Base-by-base conservation (phyloP, 75 land plant species). In the Pinus albicaulis region DNA sequence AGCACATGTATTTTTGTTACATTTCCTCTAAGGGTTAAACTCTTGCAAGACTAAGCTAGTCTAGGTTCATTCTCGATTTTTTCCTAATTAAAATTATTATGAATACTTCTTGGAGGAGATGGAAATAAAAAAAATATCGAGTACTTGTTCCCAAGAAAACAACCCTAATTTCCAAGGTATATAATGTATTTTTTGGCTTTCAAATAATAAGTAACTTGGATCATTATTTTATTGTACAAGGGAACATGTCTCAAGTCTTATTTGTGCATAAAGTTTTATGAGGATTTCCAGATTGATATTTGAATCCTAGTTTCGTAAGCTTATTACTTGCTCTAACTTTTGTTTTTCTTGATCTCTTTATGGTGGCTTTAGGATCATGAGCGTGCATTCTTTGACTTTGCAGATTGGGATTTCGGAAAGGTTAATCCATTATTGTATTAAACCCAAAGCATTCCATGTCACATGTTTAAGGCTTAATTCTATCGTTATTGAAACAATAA, bases 351-450 rank as follows among this genome's bases (percentile, higher is more conserved):
- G 2, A 38, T 19, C 20, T 66, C 52, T 66, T 3, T 38, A 1
- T 38, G 70, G 0, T 66, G 70, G 22, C 52, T 64, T 26, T 83
- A 93, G 97, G 98, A 94, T 75, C 94, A 94, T 78, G 98, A 92
- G 78, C 91, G 87, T 76, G 95, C 98, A 28, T 94, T 84, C 76
- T 94, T 94, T 73, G 98, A 94, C 78, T 94, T 92, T 82, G 98
- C 98, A 71, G 95, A 94, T 87, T 94, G 98, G 98, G 98, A 91
- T 60, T 64, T 92, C 31, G 88, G 89, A 68, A 93, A 93, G 91
- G 93, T 90, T 75, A 68, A 64, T 12, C n/a, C 44, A 17, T 20
- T 0, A 31, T 66, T 38, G 15, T 0, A 26, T 17, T 6, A 31
- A 34, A 34, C 44, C 44, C 36, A 38, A 38, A 38, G 44, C 3